Base-by-base conservation (phyloP, 225 moss, liverwort and hornwort species). In the Pseudisothecium myosuroides region DNA sequence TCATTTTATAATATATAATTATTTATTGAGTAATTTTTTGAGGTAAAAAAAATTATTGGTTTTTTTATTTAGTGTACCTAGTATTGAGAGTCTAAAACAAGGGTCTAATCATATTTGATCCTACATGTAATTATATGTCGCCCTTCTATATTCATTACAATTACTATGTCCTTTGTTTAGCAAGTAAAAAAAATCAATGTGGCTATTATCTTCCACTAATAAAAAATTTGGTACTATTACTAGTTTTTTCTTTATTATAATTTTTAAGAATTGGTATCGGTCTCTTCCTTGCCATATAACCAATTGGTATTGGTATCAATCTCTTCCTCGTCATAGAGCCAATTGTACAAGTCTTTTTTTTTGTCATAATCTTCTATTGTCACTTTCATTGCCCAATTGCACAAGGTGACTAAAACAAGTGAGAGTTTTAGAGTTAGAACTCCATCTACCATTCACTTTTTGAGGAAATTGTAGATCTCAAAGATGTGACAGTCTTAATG, bases 1-100 rank as follows among this genome's bases (percentile, higher is more conserved):
- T n/a, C n/a, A n/a, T n/a, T 4, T 79, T 0, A 0, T 5, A 17
- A 58, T 29, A 59, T 54, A 12, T 20, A 20, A 3, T 31, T 21
- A 31, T 20, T 20, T 28, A 17, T 5, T 27, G 3, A 12, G 0
- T 12, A 29, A 17, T 59, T 80, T 1, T 26, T 6, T 2, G 37
- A 56, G 6, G 26, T 32, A 14, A 24, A 24, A 24, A 24, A 26
- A 32, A 2, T 4, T 20, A 7, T 32, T 12, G 7, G 12, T 6
- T 49, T 75, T n/a, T 52, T 7, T 2, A 47, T 76, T 34, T 22
- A 4, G 22, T 36, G 2, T 10, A 0, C 37, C 5, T 0, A 52
- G 0, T 21, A 34, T 21, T 0, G 4, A 2, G 15, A 55, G 17
- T 17, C 0, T 56, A 26, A 79, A 78, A 27, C 9, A 36, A 50